Conservation (phyloP, 192 early-diverging fungal genomes). For the Kickxella alabastrina region DNA sequence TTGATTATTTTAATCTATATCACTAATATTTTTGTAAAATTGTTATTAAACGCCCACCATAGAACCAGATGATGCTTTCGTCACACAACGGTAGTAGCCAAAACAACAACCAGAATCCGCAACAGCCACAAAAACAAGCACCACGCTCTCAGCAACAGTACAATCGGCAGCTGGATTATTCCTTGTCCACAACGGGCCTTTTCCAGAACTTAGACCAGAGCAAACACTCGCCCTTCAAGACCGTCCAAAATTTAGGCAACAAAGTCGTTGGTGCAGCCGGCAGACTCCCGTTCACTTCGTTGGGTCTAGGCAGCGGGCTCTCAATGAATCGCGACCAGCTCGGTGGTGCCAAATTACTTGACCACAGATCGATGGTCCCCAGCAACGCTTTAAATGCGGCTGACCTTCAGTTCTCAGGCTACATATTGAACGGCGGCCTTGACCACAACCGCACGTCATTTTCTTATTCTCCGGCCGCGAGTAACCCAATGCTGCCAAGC, state of each 20-base stretch:
- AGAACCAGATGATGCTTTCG: background rate
- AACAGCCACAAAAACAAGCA: background rate
- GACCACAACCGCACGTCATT: constrained; percentile 7
- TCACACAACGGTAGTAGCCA: background rate
- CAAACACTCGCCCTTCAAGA: background rate
- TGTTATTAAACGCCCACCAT: no score
- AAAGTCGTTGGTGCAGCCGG: background rate
- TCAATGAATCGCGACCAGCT: constrained; percentile 5
- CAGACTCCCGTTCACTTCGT: background rate
- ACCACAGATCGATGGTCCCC: constrained; percentile 3
- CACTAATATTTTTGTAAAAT: no score
- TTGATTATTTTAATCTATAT: no score
- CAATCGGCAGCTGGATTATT: background rate
- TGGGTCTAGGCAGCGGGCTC: constrained; percentile 10
- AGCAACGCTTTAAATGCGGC: constrained; percentile 29
- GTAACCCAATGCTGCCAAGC: background rate
- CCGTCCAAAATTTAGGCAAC: background rate
- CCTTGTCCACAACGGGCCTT: background rate
- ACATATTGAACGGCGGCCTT: constrained; percentile 24
- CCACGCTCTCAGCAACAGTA: background rate
- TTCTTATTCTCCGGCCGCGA: background rate
- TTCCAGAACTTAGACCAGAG: background rate
- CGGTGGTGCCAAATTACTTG: background rate
- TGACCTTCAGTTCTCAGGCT: constrained; percentile 43
- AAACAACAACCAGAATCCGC: background rate